Evolutionary conservation across 257 asterid genomes (phyloP).

Genomic region (Nicotiana benthamiana): DNA sequence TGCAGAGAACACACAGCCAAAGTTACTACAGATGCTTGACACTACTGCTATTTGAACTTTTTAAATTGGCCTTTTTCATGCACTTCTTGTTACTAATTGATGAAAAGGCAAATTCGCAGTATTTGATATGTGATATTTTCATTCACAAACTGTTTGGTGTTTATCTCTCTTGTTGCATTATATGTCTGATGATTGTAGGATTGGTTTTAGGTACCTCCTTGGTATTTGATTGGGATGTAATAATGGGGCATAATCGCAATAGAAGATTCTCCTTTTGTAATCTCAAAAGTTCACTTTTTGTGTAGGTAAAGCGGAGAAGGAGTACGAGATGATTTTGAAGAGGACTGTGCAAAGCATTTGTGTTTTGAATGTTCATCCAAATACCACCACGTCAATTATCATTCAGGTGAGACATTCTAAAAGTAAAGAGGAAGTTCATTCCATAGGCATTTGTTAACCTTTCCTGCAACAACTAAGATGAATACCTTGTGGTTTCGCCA

Average conservation of each 20-base stretch:
- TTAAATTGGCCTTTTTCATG: neutral
- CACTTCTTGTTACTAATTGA: neutral
- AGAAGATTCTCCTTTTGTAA: neutral
- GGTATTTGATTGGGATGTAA: neutral
- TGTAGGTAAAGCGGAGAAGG: constrained; percentile 74
- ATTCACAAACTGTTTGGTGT: neutral
- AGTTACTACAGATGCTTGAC: neutral
- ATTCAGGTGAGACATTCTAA: constrained; percentile 49
- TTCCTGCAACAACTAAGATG: neutral
- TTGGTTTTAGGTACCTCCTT: neutral
- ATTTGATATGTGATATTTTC: neutral
- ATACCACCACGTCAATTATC: constrained; percentile 80
- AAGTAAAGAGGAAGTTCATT: neutral
- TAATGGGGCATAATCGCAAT: neutral
- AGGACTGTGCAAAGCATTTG: constrained; percentile 75
- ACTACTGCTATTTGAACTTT: neutral
- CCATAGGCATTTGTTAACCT: neutral
- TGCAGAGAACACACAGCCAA: neutral
- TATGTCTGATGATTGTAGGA: neutral
- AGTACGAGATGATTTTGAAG: constrained; percentile 90
- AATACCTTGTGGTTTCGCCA: neutral
- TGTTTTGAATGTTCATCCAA: constrained; percentile 74
- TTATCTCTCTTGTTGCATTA: neutral
- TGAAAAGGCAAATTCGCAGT: neutral
- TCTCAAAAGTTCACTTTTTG: constrained; percentile 8